Evolutionary conservation across 2,329 filamentous ascomycete species (phyloP).

Genomic region (Diaporthe destruens): DNA sequence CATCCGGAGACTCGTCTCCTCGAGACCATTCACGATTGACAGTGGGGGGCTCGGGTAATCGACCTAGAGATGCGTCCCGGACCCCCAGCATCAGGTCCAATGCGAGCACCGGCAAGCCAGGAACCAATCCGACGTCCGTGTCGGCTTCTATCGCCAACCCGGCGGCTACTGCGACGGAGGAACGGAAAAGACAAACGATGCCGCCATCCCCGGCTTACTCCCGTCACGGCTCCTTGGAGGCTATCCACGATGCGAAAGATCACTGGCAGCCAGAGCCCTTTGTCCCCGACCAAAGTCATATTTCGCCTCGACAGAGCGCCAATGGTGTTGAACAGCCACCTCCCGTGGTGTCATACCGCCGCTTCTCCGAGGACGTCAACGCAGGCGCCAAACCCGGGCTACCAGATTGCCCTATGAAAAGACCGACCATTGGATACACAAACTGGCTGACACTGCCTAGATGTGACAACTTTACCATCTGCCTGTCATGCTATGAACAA

Average conservation of each 20-base stretch:
- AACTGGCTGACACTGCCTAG: slow-evolving; percentile 87
- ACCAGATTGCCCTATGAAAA: slow-evolving; percentile 77
- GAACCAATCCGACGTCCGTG: neutral
- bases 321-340: slow-evolving; percentile 52
- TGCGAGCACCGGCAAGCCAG: slow-evolving; percentile 43
- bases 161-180: slow-evolving; percentile 39
- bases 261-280: slow-evolving; percentile 59
- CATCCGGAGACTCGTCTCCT: slow-evolving; percentile 49
- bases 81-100: slow-evolving; percentile 47
- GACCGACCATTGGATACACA: slow-evolving; percentile 71
- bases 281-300: slow-evolving; percentile 3
- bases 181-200: slow-evolving; percentile 45
- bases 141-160: neutral
- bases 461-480: slow-evolving; percentile 81
- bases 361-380: slow-evolving; percentile 66
- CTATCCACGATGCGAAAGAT: slow-evolving; percentile 44
- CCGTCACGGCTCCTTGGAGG: slow-evolving; percentile 46
- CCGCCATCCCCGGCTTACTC: slow-evolving; percentile 43
- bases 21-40: slow-evolving; percentile 41
- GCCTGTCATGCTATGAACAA: slow-evolving; percentile 80
- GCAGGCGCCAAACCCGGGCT: slow-evolving; percentile 61
- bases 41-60: slow-evolving; percentile 13
- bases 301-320: slow-evolving; percentile 47
- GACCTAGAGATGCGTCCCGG: slow-evolving; percentile 46
- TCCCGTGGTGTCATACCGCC: slow-evolving; percentile 60